phyloP scores from a whole-genome alignment of 805 yeast genomes.

The Wickerhamiella sorbophila region DNA sequence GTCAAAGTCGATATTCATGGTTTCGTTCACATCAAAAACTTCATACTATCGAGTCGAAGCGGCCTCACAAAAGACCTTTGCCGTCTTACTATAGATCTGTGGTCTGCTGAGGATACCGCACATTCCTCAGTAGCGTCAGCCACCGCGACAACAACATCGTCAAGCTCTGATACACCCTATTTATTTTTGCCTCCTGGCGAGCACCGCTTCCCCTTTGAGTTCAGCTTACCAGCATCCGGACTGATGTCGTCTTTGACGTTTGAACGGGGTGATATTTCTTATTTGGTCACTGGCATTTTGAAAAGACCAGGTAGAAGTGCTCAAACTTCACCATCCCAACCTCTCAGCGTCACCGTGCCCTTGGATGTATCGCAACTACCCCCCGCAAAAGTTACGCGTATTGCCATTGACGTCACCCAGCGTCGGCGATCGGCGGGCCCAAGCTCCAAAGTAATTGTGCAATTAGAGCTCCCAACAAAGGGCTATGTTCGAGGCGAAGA shows the following conservation, averaged over 20 bases:
- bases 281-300: conserved; percentile 38
- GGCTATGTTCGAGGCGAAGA: conserved; percentile 73
- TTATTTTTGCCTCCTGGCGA: conserved; percentile 39
- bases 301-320: conserved; percentile 14
- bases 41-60: not conserved
- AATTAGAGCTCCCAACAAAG: conserved; percentile 38
- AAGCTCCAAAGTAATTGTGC: conserved; percentile 8
- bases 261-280: conserved; percentile 72
- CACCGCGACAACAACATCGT: not conserved
- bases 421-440: conserved; percentile 23
- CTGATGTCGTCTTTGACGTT: conserved; percentile 64
- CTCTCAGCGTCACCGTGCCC: conserved; percentile 41
- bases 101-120: not conserved
- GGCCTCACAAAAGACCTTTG: not conserved
- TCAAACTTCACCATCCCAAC: conserved; percentile 1
- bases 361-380: conserved; percentile 57
- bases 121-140: not conserved
- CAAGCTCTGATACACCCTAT: not conserved
- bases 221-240: conserved; percentile 61
- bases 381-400: conserved; percentile 48
- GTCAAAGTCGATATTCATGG: conserved; percentile 21
- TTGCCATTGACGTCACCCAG: conserved; percentile 39
- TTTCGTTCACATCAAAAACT: conserved; percentile 1
- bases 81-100: not conserved
- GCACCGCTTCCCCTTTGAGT: conserved; percentile 75